A percentile compares a stretch with the other conserved stretches of the same genome.
phyloP scores from a whole-genome alignment of 352 stramenopile species.

The Phytopythium kandeliae region DNA sequence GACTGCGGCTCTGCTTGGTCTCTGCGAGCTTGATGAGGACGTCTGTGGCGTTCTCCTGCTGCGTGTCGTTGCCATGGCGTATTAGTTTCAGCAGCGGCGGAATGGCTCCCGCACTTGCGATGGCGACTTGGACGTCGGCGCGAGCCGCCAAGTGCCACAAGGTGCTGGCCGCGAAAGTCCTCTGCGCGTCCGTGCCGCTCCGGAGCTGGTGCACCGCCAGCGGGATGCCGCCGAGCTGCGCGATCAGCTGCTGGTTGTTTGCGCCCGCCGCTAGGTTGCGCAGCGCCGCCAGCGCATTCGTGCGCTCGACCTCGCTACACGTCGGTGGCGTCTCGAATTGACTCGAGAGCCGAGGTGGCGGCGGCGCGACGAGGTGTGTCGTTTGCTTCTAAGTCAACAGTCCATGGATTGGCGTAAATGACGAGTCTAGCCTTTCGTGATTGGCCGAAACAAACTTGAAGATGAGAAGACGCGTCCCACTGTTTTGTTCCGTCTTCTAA shows the following conservation, averaged over 20 bases:
- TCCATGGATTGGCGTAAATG: too few relatives aligned
- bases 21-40: background rate
- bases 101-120: background rate
- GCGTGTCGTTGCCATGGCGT: background rate
- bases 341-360: too few relatives aligned
- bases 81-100: background rate
- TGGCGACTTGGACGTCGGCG: background rate
- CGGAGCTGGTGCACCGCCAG: background rate
- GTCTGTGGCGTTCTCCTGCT: background rate
- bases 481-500: too few relatives aligned
- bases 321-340: too few relatives aligned
- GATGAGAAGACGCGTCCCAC: too few relatives aligned
- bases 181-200: background rate
- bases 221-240: background rate
- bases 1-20: background rate
- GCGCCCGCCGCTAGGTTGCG: background rate
- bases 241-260: background rate
- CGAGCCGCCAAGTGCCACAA: background rate
- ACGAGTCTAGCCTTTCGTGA: too few relatives aligned
- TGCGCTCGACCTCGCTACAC: too few relatives aligned
- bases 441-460: too few relatives aligned
- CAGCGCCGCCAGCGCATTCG: constrained; percentile 2
- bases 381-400: too few relatives aligned
- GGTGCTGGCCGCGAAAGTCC: background rate
- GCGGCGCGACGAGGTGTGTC: too few relatives aligned